A percentile compares a stretch with the other conserved stretches of the same genome.
These are phyloP conservation scores for Rhododendron griersonianum DNA, from an alignment of 148 eudicot genomes.

Conservation along the genomic window DNA sequence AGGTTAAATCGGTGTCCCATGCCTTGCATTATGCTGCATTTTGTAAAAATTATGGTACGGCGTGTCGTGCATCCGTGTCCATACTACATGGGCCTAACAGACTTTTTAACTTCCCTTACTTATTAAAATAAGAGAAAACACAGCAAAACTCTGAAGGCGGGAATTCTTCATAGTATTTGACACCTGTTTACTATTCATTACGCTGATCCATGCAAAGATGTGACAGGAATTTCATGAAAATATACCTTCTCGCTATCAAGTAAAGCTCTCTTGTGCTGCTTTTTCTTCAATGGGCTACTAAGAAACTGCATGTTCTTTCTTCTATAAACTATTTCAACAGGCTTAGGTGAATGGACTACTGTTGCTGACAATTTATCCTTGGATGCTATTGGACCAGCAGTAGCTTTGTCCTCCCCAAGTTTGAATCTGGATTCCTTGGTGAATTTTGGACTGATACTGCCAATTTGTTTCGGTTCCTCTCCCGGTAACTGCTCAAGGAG, in stretches of 20 bases:
- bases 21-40: background rate
- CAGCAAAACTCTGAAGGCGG: background rate
- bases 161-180: background rate
- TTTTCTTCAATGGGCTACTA: constrained; percentile 18
- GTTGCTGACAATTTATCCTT: constrained; percentile 14
- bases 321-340: background rate
- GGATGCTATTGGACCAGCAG: constrained; percentile 18
- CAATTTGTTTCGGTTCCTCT: constrained; percentile 9
- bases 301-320: constrained; percentile 10
- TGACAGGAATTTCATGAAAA: background rate
- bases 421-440: constrained; percentile 21
- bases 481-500: constrained; percentile 18
- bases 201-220: background rate
- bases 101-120: background rate
- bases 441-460: constrained; percentile 16
- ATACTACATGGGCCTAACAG: background rate
- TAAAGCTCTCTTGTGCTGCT: constrained; percentile 16
- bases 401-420: constrained; percentile 9
- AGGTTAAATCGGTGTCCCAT: background rate
- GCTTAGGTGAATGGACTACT: constrained; percentile 1
- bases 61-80: background rate
- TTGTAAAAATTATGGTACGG: background rate
- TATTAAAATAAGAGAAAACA: background rate
- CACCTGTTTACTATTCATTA: background rate
- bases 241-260: constrained; percentile 28